phyloP scores from a whole-genome alignment of 202 grass and related monocot species.

The Panicum hallii region DNA sequence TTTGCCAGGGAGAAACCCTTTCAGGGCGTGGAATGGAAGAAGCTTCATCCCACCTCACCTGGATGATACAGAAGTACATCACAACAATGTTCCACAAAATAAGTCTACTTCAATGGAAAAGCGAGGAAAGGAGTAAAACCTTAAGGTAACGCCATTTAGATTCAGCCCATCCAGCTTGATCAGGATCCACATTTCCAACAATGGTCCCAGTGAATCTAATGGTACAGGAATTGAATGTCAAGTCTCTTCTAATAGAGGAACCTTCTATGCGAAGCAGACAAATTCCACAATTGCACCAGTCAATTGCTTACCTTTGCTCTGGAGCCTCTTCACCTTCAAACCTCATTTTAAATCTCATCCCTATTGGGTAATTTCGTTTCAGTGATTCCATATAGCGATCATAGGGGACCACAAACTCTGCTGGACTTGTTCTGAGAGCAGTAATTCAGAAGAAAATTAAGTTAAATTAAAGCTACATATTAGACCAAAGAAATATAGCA shows the following conservation, averaged over 20 bases:
- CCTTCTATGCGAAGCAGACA: slow-evolving; percentile 28
- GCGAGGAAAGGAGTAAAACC: slow-evolving; percentile 43
- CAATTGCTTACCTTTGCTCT: slow-evolving; percentile 75
- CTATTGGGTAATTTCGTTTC: slow-evolving; percentile 79
- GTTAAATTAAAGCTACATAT: background rate
- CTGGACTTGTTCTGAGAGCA: slow-evolving; percentile 77
- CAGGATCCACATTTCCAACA: slow-evolving; percentile 75
- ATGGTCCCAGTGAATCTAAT: slow-evolving; percentile 94
- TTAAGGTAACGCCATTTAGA: slow-evolving; percentile 94
- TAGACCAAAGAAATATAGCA: slow-evolving; percentile 14
- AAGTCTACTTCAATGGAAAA: slow-evolving; percentile 9
- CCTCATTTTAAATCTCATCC: slow-evolving; percentile 98
- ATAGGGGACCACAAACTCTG: slow-evolving; percentile 86
- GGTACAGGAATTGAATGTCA: background rate
- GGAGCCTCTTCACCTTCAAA: slow-evolving; percentile 99
- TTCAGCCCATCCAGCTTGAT: slow-evolving; percentile 73
- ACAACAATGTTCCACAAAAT: slow-evolving; percentile 34
- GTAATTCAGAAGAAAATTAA: slow-evolving; percentile 23
- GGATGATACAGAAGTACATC: slow-evolving; percentile 21
- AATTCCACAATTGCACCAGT: slow-evolving; percentile 17
- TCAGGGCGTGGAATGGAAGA: slow-evolving; percentile 88
- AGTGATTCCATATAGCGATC: slow-evolving; percentile 79
- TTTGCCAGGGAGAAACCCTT: slow-evolving; percentile 98
- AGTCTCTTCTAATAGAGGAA: slow-evolving; percentile 20
- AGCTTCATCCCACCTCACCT: slow-evolving; percentile 95